Conservation (phyloP, 306 rosid species). For the Alnus glutinosa region DNA sequence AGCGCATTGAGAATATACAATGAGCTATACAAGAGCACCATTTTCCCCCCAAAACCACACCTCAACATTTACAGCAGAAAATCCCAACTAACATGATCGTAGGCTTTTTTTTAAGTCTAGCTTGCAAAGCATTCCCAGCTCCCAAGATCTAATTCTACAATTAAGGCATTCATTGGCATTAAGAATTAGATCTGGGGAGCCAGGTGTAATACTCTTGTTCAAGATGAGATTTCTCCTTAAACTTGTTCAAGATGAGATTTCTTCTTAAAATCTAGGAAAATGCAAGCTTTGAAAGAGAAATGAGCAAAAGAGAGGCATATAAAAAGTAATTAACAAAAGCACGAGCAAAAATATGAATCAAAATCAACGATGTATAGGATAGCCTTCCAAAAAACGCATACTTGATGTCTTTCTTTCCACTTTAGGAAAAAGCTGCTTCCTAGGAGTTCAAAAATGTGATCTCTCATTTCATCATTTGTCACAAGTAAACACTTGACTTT, state of each 20-base stretch:
- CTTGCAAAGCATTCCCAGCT: too few species aligned
- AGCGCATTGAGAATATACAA: too few species aligned
- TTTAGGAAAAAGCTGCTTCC: slow-evolving; percentile 76
- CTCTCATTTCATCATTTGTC: slow-evolving; percentile 95
- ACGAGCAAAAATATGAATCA: neutral
- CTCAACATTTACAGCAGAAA: too few species aligned
- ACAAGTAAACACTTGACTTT: slow-evolving; percentile 80
- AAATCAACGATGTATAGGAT: neutral
- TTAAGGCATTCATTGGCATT: too few species aligned
- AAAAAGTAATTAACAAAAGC: slow-evolving; percentile 8
- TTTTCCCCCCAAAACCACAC: too few species aligned
- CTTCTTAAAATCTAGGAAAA: neutral
- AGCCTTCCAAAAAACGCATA: slow-evolving; percentile 35
- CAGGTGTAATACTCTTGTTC: too few species aligned
- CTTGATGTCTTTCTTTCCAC: slow-evolving; percentile 98
- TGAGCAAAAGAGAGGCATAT: neutral
- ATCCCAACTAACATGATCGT: too few species aligned
- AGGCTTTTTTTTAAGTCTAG: too few species aligned
- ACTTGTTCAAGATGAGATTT: neutral
- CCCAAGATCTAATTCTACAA: too few species aligned
- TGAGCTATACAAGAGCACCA: too few species aligned
- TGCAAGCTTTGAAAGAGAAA: neutral
- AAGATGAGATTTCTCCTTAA: neutral
- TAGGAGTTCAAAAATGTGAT: slow-evolving; percentile 86
- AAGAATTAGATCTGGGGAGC: too few species aligned